Evolutionary conservation across 768 basidiomycete species (phyloP).

Genomic region (Dentipellis fragilis): DNA sequence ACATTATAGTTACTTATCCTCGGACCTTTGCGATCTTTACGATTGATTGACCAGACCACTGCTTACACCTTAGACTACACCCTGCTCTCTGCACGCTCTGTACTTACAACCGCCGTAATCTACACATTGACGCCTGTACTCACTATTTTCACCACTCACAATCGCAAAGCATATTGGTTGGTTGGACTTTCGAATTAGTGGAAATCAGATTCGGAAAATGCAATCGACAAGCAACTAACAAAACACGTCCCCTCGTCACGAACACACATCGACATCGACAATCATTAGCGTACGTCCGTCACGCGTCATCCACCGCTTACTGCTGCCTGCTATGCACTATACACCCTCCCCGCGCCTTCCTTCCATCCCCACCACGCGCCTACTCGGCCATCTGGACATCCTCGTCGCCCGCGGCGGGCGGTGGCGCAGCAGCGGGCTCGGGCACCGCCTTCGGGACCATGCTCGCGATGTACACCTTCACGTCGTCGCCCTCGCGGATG

Average conservation of each 20-base stretch:
- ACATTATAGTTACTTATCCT: background rate
- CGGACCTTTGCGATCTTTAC: background rate
- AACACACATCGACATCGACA: background rate
- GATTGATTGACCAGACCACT: background rate
- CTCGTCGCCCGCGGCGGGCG: conserved; percentile 36
- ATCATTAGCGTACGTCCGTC: no score
- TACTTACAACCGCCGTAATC: no score
- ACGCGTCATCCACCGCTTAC: no score
- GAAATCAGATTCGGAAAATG: background rate
- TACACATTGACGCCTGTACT: no score
- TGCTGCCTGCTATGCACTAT: background rate
- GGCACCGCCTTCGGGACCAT: conserved; percentile 63
- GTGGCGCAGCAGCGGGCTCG: conserved; percentile 26
- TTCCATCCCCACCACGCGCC: conserved; percentile 10
- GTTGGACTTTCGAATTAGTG: no score
- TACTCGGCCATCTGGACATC: conserved; percentile 84
- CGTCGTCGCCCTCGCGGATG: conserved; percentile 75
- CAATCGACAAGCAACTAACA: background rate
- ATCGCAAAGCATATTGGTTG: no score
- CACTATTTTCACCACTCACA: no score
- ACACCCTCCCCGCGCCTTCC: background rate
- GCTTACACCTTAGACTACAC: no score
- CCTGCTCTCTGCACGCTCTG: no score
- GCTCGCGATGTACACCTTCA: conserved; percentile 64
- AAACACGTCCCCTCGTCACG: background rate